Conservation (phyloP, 225 moss, liverwort and hornwort genomes). For the Pleurozium schreberi region DNA sequence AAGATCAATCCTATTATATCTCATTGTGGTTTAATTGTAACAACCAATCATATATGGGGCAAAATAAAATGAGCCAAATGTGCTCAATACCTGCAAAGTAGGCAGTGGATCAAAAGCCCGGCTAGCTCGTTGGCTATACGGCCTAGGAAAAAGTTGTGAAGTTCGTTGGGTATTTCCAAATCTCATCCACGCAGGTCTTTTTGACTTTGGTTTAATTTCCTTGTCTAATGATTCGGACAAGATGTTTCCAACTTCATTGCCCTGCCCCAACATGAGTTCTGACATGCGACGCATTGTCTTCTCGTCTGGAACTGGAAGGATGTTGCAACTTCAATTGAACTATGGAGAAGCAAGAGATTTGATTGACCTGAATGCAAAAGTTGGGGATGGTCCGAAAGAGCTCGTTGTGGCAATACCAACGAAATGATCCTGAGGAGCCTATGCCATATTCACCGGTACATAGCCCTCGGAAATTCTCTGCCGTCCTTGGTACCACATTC, state of each 20-base stretch:
- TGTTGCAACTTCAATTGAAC: not conserved
- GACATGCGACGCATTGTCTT: conserved; percentile 18
- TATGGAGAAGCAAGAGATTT: accelerated
- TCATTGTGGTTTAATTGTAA: not conserved
- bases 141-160: not conserved
- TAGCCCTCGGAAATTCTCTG: conserved; percentile 31
- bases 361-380: conserved; percentile 18
- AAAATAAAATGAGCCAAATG: not conserved
- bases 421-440: conserved; percentile 1
- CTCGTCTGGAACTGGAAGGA: not conserved
- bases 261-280: not conserved
- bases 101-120: not conserved
- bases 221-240: not conserved
- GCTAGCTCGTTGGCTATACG: not conserved
- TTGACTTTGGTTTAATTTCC: not conserved
- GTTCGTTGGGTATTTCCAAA: not conserved
- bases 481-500: conserved; percentile 21
- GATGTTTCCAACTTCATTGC: not conserved
- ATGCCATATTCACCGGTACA: conserved; percentile 30
- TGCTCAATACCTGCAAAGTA: not conserved
- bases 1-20: not conserved
- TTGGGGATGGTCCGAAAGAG: conserved; percentile 16
- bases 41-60: not conserved
- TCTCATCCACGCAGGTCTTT: not conserved
- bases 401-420: conserved; percentile 15